Base-by-base conservation (phyloP, 2,329 filamentous ascomycete species). In the Fusarium poae region DNA sequence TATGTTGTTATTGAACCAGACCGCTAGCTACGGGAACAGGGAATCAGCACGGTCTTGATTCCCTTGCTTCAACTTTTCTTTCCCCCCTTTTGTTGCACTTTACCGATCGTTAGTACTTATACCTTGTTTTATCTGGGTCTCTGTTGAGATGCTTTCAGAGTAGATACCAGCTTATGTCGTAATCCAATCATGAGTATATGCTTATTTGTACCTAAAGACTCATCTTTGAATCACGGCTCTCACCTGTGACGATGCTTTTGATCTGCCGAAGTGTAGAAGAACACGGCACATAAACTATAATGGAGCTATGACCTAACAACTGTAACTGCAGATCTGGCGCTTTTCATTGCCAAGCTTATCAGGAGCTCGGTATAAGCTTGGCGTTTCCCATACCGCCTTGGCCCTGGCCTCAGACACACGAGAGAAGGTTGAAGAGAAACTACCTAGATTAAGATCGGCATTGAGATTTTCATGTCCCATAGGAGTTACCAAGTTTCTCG, bases 141-240 rank as follows among this genome's bases (percentile, higher is more conserved):
- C 32, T 49, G 35, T 55, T 27, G 42, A 67, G 34, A 57, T 48
- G 32, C 39, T 46, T 46, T 54, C 53, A 35, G 54, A 63, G 55
- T 49, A 72, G 57, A 71, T 66, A 67, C 58, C 46, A 62, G 53
- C 51, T 48, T 45, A 59, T 16, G 23, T 51, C 21, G 42, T 54
- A 53, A 59, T 53, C 49, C 46, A 65, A 57, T 39, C 30, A 51
- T 49, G 53, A 20, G 37, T 40, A 45, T 44, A 57, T 42, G 23
- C 23, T 18, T 30, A 23, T 43, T 27, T 11, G 8, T 20, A 20
- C 29, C n/a, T 45, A 20, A n/a, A n/a, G n/a, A n/a, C 20, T 20
- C 42, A n/a, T 29, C 18, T 44, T 18, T 29, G 11, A 20, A 20
- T 15, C 10, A 45, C 27, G 30, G 18, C 15, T 30, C 18, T 45